phyloP scores from a whole-genome alignment of 257 asterid species.

The Capsicum chinense region DNA sequence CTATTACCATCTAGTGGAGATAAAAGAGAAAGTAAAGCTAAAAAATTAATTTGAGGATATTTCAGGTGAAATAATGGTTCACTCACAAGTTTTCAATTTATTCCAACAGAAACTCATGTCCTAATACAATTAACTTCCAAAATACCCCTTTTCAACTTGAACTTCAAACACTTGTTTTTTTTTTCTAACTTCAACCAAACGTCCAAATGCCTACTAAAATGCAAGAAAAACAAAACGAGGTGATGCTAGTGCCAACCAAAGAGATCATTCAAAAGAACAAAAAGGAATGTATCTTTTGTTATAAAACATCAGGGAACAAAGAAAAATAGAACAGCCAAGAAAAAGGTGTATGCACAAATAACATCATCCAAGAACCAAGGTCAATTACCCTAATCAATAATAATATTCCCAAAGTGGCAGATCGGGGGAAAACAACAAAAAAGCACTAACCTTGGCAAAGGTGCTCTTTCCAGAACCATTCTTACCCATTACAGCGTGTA shows the following conservation, averaged over 20 bases:
- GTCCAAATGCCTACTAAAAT: neutral
- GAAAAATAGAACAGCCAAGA: neutral
- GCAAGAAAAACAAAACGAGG: neutral
- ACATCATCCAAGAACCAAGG: constrained; percentile 6
- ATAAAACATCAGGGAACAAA: neutral
- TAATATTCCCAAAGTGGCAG: neutral
- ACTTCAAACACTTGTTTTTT: neutral
- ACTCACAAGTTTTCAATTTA: neutral
- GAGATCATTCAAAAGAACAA: constrained; percentile 8
- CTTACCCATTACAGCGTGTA: constrained; percentile 96
- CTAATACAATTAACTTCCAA: neutral
- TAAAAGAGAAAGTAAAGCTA: neutral
- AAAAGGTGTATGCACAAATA: neutral
- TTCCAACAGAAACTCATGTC: neutral
- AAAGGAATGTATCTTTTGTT: neutral
- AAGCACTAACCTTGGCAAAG: constrained; percentile 85
- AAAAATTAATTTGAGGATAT: neutral
- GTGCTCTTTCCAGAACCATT: constrained; percentile 99
- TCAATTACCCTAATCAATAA: neutral
- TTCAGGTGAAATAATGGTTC: neutral
- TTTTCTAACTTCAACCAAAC: neutral
- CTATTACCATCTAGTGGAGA: too few species aligned
- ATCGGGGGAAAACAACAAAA: neutral
- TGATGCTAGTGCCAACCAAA: neutral
- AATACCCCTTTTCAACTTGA: neutral